A percentile compares a stretch with the other conserved stretches of the same genome.
Evolutionary conservation across 1,284 basidiomycete species (phyloP).

Genomic region (Bjerkandera adusta): DNA sequence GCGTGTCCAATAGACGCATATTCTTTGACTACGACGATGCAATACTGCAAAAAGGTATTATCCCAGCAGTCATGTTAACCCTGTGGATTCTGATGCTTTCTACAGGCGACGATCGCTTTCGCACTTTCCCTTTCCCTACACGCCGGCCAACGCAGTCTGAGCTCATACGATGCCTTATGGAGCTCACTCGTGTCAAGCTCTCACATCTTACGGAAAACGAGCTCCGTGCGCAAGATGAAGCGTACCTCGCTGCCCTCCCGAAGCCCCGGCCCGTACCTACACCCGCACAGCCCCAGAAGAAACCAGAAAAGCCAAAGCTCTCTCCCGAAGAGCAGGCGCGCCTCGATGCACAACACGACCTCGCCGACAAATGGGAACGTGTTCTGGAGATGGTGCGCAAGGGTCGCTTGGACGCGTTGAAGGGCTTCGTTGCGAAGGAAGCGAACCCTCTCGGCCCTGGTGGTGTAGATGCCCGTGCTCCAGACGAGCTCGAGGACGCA

Average conservation of each 20-base stretch:
- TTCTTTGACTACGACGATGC: conserved; percentile 86
- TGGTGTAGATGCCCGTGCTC: conserved; percentile 58
- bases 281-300: conserved; percentile 25
- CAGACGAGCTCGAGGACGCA: conserved; percentile 54
- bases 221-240: conserved; percentile 83
- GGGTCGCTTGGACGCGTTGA: conserved; percentile 81
- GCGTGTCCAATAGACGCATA: conserved; percentile 79
- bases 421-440: conserved; percentile 82
- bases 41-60: conserved; percentile 52
- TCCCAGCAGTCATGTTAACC: conserved; percentile 1
- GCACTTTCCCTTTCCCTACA: conserved; percentile 93
- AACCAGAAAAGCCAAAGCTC: conserved; percentile 13
- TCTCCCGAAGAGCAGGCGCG: conserved; percentile 16
- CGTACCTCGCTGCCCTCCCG: conserved; percentile 81
- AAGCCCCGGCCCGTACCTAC: conserved; percentile 57
- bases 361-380: conserved; percentile 76
- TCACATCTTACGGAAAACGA: conserved; percentile 86
- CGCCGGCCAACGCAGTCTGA: conserved; percentile 92
- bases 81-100: neutral
- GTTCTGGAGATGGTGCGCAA: conserved; percentile 88
- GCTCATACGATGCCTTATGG: conserved; percentile 82
- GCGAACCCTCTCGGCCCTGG: conserved; percentile 57
- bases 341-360: conserved; percentile 32
- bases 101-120: conserved; percentile 69
- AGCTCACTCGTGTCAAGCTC: conserved; percentile 84